A percentile compares a stretch with the other conserved stretches of the same genome.
Evolutionary conservation across 2,329 filamentous ascomycete genomes (phyloP).

Genomic region (Zymoseptoria ardabiliae): DNA sequence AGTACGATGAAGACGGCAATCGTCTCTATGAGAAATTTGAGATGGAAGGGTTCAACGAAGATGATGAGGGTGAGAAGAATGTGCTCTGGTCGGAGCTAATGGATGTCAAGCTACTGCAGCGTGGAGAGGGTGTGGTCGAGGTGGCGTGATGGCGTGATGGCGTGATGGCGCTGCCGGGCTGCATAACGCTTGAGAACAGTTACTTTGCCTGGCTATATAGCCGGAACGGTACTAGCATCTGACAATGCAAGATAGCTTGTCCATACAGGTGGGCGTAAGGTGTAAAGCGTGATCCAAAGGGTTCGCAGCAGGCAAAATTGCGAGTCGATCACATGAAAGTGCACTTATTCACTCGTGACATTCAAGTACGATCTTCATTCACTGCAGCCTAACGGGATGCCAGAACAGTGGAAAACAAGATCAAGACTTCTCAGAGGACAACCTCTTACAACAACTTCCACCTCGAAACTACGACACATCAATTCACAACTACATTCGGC

Average conservation of each 20-base stretch:
- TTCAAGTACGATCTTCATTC: background rate
- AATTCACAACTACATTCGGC: background rate
- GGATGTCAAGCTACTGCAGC: slow-evolving; percentile 52
- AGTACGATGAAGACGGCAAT: slow-evolving; percentile 63
- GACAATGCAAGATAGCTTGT: background rate
- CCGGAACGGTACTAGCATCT: background rate
- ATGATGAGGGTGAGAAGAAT: slow-evolving; percentile 42
- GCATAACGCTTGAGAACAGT: background rate
- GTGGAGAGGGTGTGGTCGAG: background rate
- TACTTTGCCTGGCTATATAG: background rate
- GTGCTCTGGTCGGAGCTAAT: slow-evolving; percentile 57
- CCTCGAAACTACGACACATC: background rate
- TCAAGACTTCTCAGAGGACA: background rate
- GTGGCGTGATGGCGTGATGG: background rate
- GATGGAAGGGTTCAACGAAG: slow-evolving; percentile 53
- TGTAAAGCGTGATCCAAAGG: no score
- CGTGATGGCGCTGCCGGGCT: background rate
- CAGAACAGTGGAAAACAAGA: no score
- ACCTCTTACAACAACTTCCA: background rate
- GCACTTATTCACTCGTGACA: background rate
- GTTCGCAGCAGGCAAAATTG: background rate
- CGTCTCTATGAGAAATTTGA: slow-evolving; percentile 74
- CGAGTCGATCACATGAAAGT: background rate
- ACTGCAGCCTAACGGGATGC: background rate
- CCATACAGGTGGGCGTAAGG: background rate